Percentiles rank a stretch among this genome's conserved stretches.
phyloP scores from a whole-genome alignment of 1,139 yeast species.

The Yamadazyma diospyri region DNA sequence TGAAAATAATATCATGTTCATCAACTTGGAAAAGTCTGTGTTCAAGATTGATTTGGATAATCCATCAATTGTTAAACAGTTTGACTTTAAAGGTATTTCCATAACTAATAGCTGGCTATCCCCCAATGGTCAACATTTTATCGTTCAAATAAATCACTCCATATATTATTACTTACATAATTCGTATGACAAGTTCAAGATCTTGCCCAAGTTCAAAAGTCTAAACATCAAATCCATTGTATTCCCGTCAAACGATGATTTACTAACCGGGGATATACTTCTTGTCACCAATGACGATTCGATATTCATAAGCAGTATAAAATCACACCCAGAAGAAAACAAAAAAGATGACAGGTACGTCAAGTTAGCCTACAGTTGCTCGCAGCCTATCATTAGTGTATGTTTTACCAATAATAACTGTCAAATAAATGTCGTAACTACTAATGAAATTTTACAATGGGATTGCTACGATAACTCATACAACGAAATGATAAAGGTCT shows the following conservation, averaged over 20 bases:
- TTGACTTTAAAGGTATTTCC: slow-evolving; percentile 20
- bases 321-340: slow-evolving; percentile 23
- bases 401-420: slow-evolving; percentile 21
- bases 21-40: slow-evolving; percentile 22
- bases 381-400: slow-evolving; percentile 18
- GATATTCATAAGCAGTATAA: slow-evolving; percentile 26
- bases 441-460: slow-evolving; percentile 26
- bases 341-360: slow-evolving; percentile 38
- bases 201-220: slow-evolving; percentile 30
- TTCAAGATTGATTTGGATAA: slow-evolving; percentile 34
- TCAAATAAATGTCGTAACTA: slow-evolving; percentile 23
- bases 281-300: slow-evolving; percentile 29
- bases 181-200: slow-evolving; percentile 30
- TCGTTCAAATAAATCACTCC: slow-evolving; percentile 25
- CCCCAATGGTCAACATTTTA: slow-evolving; percentile 35
- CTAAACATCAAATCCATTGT: slow-evolving; percentile 23
- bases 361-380: slow-evolving; percentile 22
- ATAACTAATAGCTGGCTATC: slow-evolving; percentile 37
- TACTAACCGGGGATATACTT: slow-evolving; percentile 27
- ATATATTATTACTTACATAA: slow-evolving; percentile 31
- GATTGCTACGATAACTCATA: slow-evolving; percentile 32
- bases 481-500: slow-evolving; percentile 27
- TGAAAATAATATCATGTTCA: slow-evolving; percentile 33
- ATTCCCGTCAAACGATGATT: slow-evolving; percentile 16
- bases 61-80: slow-evolving; percentile 34